Evolutionary conservation across 331 rosid species (phyloP), one percentile per base, ranked within the genome.

Genomic region (Acacia concinna): DNA sequence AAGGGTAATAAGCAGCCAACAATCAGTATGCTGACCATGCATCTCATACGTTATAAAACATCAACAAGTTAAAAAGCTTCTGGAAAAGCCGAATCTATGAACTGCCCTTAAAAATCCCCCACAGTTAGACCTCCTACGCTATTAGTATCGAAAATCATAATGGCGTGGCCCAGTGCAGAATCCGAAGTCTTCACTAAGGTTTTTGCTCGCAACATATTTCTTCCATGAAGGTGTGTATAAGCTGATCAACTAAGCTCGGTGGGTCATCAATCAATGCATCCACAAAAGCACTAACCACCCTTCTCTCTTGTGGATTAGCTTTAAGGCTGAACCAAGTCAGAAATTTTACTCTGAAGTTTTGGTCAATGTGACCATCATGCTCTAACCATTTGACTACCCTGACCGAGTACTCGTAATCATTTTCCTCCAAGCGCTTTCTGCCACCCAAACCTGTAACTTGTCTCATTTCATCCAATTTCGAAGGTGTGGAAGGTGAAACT

Each of bases 311-410:
- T 78, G 70, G 74, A 20, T 84, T 84, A 15, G 98, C 97, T 78
- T 89, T 94, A 76, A 94, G 91, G 90, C 98, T 92, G 94, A 94
- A 94, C 98, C 97, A 94, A 57, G 97, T 91, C 0, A 94, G 97
- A 82, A 94, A 94, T 40, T 89, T 92, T 13, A 92, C 97, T 84
- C 98, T 86, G 75, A 94, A 94, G 68, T 81, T 82, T 81, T 81
- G 91, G 20, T 84, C 90, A 9, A 94, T 86, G 85, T 87, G 93
- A 68, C 93, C 93, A 74, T 80, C 89, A 51, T 78, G 85, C 86
- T 92, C 98, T 66, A 94, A 80, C 90, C 86, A 82, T 69, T 89
- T 92, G 71, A 94, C 90, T 35, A 85, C 97, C 84, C 91, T 82
- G 76, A 94, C 97, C 1, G 98, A 92, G 75, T 85, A 85, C 70